A percentile compares a stretch with the other conserved stretches of the same genome.
Evolutionary conservation across 176 grass and related monocot species (phyloP).

Genomic region (Typha latifolia): DNA sequence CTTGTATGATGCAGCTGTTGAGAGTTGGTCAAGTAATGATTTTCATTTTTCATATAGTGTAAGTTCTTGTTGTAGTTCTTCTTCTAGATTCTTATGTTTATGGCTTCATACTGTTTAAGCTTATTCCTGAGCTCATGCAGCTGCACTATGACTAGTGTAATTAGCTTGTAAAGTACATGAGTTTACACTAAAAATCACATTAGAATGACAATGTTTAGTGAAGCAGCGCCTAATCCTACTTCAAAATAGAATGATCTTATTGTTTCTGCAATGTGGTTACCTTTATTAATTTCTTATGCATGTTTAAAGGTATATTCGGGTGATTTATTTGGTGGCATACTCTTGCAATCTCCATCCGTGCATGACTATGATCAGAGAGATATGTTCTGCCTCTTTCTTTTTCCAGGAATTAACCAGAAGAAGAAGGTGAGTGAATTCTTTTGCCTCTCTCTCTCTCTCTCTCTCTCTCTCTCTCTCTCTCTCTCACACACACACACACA

Average conservation of each 20-base stretch:
- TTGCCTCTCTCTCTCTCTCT: background rate
- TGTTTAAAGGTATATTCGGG: constrained; percentile 35
- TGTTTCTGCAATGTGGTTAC: background rate
- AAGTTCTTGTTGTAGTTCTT: constrained; percentile 29
- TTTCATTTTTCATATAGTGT: constrained; percentile 84
- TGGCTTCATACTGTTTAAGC: background rate
- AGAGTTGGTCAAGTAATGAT: constrained; percentile 76
- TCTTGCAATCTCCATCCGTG: constrained; percentile 65
- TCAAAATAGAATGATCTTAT: background rate
- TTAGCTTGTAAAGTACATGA: background rate
- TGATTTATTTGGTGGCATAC: constrained; percentile 73
- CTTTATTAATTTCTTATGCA: background rate
- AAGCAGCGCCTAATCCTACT: too few relatives aligned
- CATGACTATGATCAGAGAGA: constrained; percentile 76
- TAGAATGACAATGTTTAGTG: too few relatives aligned
- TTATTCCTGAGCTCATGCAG: background rate
- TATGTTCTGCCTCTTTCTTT: constrained; percentile 79
- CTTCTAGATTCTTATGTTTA: background rate
- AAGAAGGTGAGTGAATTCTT: constrained; percentile 19
- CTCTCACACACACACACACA: background rate
- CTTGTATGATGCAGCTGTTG: constrained; percentile 71
- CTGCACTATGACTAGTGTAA: background rate
- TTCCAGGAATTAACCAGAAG: constrained; percentile 66
- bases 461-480: constrained; percentile 2
- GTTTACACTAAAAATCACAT: too few relatives aligned